phyloP scores from a whole-genome alignment of 2,329 filamentous ascomycete species.

The Fusarium hostae region DNA sequence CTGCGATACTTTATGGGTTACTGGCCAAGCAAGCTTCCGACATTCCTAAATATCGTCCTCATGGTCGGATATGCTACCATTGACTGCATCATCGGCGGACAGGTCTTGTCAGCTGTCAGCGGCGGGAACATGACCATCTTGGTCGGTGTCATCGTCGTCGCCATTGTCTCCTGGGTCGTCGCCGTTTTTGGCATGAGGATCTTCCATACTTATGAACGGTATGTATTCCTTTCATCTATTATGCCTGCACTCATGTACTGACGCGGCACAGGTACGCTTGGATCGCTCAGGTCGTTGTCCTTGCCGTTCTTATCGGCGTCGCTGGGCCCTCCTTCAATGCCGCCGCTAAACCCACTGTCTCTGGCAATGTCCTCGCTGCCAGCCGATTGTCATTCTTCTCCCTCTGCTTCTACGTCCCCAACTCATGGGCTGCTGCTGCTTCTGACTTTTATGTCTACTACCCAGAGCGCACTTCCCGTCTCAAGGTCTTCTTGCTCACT shows the following conservation, averaged over 20 bases:
- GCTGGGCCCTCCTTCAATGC: conserved; percentile 69
- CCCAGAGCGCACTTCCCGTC: conserved; percentile 67
- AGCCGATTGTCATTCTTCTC: conserved; percentile 73
- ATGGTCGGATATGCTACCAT: conserved; percentile 81
- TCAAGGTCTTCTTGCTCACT: conserved; percentile 75
- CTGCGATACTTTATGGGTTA: conserved; percentile 81
- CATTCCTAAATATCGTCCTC: conserved; percentile 62
- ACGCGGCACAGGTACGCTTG: conserved; percentile 45
- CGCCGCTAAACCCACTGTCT: conserved; percentile 69
- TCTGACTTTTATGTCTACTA: conserved; percentile 87
- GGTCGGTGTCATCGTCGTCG: conserved; percentile 80
- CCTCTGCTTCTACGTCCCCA: conserved; percentile 66
- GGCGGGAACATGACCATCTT: conserved; percentile 71
- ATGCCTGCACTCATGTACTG: neutral
- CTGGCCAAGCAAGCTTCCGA: conserved; percentile 54
- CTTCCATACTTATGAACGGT: conserved; percentile 78
- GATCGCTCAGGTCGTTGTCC: conserved; percentile 77
- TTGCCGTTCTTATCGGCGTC: conserved; percentile 78
- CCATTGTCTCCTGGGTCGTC: conserved; percentile 77
- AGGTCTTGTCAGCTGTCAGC: conserved; percentile 81
- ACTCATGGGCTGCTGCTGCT: conserved; percentile 75
- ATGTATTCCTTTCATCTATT: neutral
- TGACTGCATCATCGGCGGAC: conserved; percentile 82
- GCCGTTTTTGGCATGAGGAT: conserved; percentile 65
- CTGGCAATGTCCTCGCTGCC: conserved; percentile 74